Evolutionary conservation across 192 early-diverging fungal species (phyloP).

Genomic region (Podila clonocystis): DNA sequence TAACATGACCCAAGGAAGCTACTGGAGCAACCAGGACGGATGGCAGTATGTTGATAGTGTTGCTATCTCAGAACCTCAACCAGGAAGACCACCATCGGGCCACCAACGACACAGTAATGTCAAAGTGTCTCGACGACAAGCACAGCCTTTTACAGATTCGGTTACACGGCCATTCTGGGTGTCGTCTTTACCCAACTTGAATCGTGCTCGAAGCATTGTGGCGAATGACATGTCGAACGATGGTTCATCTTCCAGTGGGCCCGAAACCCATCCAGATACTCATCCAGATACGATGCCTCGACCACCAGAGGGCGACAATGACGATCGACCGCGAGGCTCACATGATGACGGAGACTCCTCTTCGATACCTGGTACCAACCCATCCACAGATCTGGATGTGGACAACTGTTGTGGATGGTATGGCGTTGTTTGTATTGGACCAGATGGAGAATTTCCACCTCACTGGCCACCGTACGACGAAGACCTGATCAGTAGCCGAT

Average conservation of each 20-base stretch:
- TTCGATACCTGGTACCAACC: background rate
- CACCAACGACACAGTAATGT: no score
- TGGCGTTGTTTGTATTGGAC: constrained; percentile 42
- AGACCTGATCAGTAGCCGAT: constrained; percentile 20
- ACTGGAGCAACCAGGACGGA: constrained; percentile 42
- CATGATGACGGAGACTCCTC: background rate
- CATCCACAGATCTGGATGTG: constrained; percentile 6
- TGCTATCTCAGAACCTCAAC: background rate
- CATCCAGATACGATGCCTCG: background rate
- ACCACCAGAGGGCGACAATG: background rate
- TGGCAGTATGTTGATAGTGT: constrained; percentile 42
- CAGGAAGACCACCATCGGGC: no score
- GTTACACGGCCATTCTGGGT: no score
- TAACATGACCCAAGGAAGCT: constrained; percentile 16
- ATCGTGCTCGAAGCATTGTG: no score
- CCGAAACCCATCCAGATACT: background rate
- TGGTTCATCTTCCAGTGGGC: background rate
- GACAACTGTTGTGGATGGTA: constrained; percentile 40
- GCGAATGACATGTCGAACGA: background rate
- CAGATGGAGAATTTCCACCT: constrained; percentile 24
- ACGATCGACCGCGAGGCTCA: background rate
- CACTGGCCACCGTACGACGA: constrained; percentile 40
- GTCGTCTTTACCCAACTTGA: no score
- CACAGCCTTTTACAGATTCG: no score
- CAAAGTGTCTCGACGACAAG: no score